Base-by-base conservation (phyloP, 257 asterid genomes). In the Solanum ahanhuiri region DNA sequence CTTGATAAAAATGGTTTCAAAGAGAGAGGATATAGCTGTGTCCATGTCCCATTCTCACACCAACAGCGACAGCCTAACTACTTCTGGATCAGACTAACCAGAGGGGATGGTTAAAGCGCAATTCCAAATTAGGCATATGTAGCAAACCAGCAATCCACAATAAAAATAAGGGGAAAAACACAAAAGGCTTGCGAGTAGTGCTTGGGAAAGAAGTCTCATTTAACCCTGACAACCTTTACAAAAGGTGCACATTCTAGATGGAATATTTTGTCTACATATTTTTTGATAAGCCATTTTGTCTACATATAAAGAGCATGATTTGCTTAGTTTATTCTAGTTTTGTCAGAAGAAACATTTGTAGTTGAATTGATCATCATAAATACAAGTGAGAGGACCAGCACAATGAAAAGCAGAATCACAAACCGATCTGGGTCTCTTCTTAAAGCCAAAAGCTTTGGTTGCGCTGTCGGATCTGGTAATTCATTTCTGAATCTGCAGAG, bases 381-480 rank as follows among this genome's bases (percentile, higher is more conserved):
- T 75, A 57, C 23, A 85, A 28, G 60, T 11, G 67, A 22, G 34
- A 34, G 31, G 66, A 43, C 25, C n/a, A 69, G 54, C 30, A 67
- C 9, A 82, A 73, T 33, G 18, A 73, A 79, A 48, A 33, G 57
- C 15, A 63, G 72, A 63, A 63, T 51, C 85, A 67, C 91, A 71
- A 90, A 96, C 99, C 99, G 89, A 88, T 96, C 99, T 76, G 92
- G 95, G 88, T 97, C 99, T 89, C 95, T 93, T 85, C 91, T 93
- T 82, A 92, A 88, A 34, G 93, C 84, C 91, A 95, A 85, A 82
- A 97, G 99, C 96, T 97, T 97, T 88, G 94, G 93, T 91, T 97
- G 98, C 48, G 98, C 99, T 57, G 99, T 95, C 76, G 96, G 98
- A 90, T 97, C 99, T 39, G 99, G 99, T 77, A 97, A 90, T 93